Evolutionary conservation across 1,284 basidiomycete genomes (phyloP).

Genomic region (Irpex rosettiformis): DNA sequence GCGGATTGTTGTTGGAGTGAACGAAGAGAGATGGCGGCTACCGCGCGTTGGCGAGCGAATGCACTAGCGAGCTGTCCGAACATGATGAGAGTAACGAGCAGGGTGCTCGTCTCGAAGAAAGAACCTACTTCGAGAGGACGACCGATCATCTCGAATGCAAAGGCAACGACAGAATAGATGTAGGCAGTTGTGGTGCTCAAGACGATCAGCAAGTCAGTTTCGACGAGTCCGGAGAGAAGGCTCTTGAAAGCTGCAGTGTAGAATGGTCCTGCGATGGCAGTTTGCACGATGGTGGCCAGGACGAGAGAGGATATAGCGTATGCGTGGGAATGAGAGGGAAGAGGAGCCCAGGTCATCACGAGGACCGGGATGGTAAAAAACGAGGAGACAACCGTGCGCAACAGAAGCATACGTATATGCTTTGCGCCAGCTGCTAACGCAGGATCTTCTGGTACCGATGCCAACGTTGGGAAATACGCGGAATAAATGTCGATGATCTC

Average conservation of each 20-base stretch:
- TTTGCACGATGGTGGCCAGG: conserved; percentile 40
- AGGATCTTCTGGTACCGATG: conserved; percentile 26
- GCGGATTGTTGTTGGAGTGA: conserved; percentile 34
- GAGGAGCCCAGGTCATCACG: conserved; percentile 42
- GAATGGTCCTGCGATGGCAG: conserved; percentile 35
- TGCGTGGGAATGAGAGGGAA: conserved; percentile 29
- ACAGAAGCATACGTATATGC: conserved; percentile 28
- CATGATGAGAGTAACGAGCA: conserved; percentile 43
- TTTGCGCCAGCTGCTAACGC: conserved; percentile 25
- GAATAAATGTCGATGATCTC: conserved; percentile 22
- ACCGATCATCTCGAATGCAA: conserved; percentile 33
- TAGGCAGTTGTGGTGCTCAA: conserved; percentile 41
- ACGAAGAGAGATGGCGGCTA: conserved; percentile 32
- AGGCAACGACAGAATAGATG: conserved; percentile 41
- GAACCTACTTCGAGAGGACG: conserved; percentile 31
- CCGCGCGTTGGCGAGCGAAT: conserved; percentile 35
- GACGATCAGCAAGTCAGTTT: conserved; percentile 40
- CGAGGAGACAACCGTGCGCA: conserved; percentile 31
- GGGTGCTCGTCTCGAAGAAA: conserved; percentile 45
- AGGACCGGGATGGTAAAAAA: conserved; percentile 41
- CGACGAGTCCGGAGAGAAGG: conserved; percentile 37
- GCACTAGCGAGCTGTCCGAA: conserved; percentile 40
- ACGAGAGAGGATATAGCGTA: conserved; percentile 37
- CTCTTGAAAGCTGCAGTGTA: conserved; percentile 35
- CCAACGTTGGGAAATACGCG: conserved; percentile 22